Conservation (phyloP, 2,329 filamentous ascomycete species). For the Aureobasidium namibiae region DNA sequence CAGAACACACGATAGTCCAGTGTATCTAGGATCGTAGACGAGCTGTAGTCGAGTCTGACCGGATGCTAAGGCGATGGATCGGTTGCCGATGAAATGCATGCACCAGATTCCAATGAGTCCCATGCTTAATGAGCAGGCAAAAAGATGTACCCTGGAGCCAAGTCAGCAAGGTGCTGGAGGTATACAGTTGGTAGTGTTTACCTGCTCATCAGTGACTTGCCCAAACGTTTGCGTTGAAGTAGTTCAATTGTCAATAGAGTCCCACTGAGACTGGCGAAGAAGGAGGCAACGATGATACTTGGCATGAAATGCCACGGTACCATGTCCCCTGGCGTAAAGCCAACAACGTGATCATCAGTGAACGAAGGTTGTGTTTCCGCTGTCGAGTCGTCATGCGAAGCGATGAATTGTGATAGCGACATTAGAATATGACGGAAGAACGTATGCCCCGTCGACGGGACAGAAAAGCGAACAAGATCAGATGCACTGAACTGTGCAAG, state of each 20-base stretch:
- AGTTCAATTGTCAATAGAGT: constrained; percentile 73
- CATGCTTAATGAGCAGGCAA: constrained; percentile 35
- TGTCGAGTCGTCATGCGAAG: background rate
- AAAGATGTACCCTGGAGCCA: constrained; percentile 27
- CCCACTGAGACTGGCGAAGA: constrained; percentile 64
- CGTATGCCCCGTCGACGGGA: background rate
- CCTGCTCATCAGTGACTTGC: constrained; percentile 62
- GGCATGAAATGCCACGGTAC: constrained; percentile 36
- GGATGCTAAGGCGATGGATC: constrained; percentile 62
- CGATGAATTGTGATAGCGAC: background rate
- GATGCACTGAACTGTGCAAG: background rate
- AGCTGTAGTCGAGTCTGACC: constrained; percentile 59
- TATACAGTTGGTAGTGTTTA: constrained; percentile 30
- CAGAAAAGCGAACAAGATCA: background rate
- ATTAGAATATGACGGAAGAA: background rate
- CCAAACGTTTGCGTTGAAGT: constrained; percentile 65
- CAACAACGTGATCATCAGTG: background rate
- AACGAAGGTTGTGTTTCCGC: background rate
- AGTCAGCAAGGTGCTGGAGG: background rate
- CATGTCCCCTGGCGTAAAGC: constrained; percentile 26
- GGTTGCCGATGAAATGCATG: constrained; percentile 76
- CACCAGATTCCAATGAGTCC: constrained; percentile 44
- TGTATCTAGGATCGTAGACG: constrained; percentile 63
- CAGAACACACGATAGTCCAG: constrained; percentile 69
- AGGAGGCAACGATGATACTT: constrained; percentile 61